Conservation (phyloP, 139 green algal species). For the Eudorina sp. region DNA sequence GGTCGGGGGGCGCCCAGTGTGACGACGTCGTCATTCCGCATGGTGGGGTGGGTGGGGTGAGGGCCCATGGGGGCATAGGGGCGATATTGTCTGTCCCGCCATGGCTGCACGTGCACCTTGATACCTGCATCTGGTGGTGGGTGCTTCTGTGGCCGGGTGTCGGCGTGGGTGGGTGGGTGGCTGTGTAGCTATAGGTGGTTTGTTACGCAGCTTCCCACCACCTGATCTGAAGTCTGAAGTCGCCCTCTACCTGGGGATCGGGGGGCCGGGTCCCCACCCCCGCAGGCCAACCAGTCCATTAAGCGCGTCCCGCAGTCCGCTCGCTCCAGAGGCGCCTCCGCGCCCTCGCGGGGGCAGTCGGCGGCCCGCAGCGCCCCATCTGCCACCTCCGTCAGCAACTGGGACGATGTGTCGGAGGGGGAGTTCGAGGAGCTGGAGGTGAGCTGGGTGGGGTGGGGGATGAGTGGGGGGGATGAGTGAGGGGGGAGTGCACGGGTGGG, state of each 20-base stretch:
- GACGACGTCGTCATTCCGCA: not conserved
- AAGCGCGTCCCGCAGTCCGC: constrained; percentile 35
- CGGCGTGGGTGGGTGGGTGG: not conserved
- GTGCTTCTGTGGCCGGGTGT: not conserved
- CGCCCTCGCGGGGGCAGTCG: not conserved
- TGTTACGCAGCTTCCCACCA: not conserved
- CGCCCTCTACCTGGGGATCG: no score
- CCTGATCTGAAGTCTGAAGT: no score
- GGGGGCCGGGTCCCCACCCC: no score
- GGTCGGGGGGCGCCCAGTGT: constrained; percentile 1
- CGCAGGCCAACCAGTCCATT: constrained; percentile 43
- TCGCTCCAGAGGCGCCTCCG: not conserved
- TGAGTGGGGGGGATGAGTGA: not conserved
- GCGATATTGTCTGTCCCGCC: not conserved
- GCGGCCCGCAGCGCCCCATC: not conserved
- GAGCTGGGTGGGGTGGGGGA: no score
- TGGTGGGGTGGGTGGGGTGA: not conserved
- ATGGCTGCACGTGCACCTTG: not conserved
- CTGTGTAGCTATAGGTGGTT: not conserved
- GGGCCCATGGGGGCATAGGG: not conserved
- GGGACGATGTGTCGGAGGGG: constrained; percentile 7
- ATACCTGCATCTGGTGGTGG: not conserved
- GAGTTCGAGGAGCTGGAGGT: constrained; percentile 48
- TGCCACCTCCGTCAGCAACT: not conserved
- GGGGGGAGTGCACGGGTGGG: no score